These are phyloP conservation scores for Suillus tomentosus DNA, from an alignment of 768 basidiomycete genomes.

Conservation along the genomic window DNA sequence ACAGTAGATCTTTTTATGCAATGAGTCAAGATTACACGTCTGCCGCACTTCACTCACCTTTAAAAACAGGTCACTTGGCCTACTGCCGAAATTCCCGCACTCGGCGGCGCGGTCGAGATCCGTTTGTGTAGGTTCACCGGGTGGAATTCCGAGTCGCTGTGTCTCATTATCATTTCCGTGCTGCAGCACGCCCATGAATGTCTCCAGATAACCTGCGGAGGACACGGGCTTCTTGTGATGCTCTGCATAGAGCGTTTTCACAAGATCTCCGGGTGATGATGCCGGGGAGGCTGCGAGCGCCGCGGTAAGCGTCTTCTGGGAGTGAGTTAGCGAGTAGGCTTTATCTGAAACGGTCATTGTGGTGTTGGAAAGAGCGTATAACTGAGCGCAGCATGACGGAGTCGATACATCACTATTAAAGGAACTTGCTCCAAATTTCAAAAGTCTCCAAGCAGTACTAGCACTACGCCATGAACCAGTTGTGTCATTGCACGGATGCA, in stretches of 20 bases:
- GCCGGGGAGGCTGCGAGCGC: conserved; percentile 41
- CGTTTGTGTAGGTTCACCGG: conserved; percentile 34
- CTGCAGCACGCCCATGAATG: conserved; percentile 23
- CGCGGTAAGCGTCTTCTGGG: conserved; percentile 41
- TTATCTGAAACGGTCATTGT: conserved; percentile 30
- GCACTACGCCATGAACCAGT: not conserved
- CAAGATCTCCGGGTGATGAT: conserved; percentile 39
- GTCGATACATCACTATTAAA: not conserved
- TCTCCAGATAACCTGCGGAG: conserved; percentile 20
- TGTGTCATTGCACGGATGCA: not conserved
- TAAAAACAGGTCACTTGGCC: conserved; percentile 62
- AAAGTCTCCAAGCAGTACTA: not conserved
- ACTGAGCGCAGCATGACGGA: not conserved
- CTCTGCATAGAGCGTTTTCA: conserved; percentile 41
- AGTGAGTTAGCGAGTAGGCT: conserved; percentile 34
- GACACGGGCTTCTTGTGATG: conserved; percentile 30
- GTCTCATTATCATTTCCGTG: conserved; percentile 20
- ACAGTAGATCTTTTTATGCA: conserved; percentile 51
- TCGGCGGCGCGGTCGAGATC: conserved; percentile 49
- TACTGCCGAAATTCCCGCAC: conserved; percentile 54
- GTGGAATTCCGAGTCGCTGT: conserved; percentile 18
- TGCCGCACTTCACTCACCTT: conserved; percentile 42
- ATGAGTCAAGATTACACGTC: not conserved
- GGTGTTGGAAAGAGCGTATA: conserved; percentile 3
- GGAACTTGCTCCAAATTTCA: not conserved